A percentile compares a stretch with the other conserved stretches of the same genome.
Evolutionary conservation across 225 moss, liverwort and hornwort species (phyloP).

Genomic region (Lunularia cruciata): DNA sequence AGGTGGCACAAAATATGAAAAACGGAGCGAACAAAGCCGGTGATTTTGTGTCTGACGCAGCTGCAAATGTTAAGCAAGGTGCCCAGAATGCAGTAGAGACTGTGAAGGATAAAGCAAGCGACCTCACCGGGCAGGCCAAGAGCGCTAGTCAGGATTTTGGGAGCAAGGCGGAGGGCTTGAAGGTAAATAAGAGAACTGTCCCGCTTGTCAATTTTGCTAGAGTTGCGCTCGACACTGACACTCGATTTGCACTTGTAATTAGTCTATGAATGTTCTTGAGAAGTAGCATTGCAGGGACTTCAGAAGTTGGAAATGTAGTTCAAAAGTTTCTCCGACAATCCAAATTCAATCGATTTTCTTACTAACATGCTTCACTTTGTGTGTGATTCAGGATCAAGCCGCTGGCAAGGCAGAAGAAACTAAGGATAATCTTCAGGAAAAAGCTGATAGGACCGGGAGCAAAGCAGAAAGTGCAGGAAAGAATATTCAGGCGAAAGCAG

Average conservation of each 20-base stretch:
- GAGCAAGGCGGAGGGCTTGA: neutral
- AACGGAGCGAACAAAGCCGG: neutral
- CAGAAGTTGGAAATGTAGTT: too few relatives aligned
- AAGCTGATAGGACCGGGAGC: neutral
- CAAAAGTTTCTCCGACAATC: neutral
- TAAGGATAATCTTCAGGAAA: neutral
- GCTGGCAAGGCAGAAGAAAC: neutral
- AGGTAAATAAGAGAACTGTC: too few relatives aligned
- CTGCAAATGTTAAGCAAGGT: neutral
- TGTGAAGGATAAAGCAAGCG: neutral
- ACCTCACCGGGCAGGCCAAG: conserved; percentile 4
- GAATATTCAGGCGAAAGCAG: neutral
- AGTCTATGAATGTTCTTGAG: neutral
- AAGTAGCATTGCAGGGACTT: neutral
- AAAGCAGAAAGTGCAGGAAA: neutral
- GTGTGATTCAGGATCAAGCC: neutral
- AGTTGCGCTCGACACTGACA: neutral
- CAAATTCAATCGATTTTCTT: too few relatives aligned
- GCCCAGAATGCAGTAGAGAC: conserved; percentile 2
- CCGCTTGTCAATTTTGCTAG: neutral
- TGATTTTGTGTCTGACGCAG: conserved; percentile 11
- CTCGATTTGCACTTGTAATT: neutral
- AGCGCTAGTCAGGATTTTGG: neutral
- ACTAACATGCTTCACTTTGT: neutral
- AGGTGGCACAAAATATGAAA: conserved; percentile 7